These are phyloP conservation scores for Hypoxylon sp. DNA, from an alignment of 2,329 filamentous ascomycete species.

Conservation along the genomic window DNA sequence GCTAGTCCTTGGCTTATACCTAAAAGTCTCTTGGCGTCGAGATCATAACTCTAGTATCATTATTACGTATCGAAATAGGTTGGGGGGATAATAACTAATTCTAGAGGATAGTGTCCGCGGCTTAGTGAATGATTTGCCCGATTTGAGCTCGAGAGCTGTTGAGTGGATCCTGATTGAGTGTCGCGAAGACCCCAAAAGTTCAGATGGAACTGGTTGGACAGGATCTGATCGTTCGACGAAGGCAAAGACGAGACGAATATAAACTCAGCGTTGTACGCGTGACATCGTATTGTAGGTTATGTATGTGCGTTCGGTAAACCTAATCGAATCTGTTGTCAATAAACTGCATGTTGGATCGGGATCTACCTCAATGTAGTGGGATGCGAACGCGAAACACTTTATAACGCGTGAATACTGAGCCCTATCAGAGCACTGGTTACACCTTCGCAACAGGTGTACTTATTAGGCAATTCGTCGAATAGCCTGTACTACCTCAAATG, in stretches of 20 bases:
- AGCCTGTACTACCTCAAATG: constrained; percentile 11
- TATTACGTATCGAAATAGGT: constrained; percentile 38
- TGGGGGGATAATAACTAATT: constrained; percentile 17
- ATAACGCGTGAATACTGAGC: constrained; percentile 3
- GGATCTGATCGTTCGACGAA: constrained; percentile 30
- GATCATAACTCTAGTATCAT: constrained; percentile 33
- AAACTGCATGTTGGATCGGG: constrained; percentile 6
- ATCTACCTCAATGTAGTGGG: neutral
- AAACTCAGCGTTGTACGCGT: constrained; percentile 20
- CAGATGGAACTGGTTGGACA: constrained; percentile 28
- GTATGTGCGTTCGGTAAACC: constrained; percentile 1
- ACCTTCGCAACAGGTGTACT: constrained; percentile 1
- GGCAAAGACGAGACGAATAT: constrained; percentile 9
- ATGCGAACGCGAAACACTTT: constrained; percentile 1
- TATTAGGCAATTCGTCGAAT: constrained; percentile 17
- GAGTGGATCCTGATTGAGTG: constrained; percentile 35
- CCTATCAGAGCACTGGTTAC: neutral
- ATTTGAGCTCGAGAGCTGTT: constrained; percentile 33
- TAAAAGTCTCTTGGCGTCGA: constrained; percentile 31
- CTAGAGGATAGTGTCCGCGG: constrained; percentile 37
- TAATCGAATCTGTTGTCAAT: constrained; percentile 13
- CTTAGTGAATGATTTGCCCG: constrained; percentile 24
- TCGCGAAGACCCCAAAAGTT: constrained; percentile 17
- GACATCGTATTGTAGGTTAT: constrained; percentile 15
- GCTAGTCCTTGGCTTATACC: constrained; percentile 23